phyloP scores from a whole-genome alignment of 2,329 filamentous ascomycete genomes.

The Coccinonectria pachysandricola region DNA sequence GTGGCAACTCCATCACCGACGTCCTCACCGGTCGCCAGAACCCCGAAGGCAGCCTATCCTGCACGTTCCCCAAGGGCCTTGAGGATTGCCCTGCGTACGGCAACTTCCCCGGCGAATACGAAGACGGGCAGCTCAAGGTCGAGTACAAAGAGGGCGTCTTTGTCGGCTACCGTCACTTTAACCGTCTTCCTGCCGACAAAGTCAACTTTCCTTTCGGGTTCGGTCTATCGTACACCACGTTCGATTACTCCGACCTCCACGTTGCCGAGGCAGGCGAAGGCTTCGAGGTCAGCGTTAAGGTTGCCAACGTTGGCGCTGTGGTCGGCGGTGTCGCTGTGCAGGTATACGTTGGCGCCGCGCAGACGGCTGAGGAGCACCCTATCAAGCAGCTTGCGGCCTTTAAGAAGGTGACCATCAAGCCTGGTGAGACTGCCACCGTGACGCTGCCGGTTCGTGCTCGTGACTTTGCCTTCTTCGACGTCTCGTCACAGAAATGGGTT shows the following conservation, averaged over 20 bases:
- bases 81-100: constrained; percentile 57
- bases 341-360: constrained; percentile 32
- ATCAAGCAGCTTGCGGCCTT: constrained; percentile 59
- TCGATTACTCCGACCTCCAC: constrained; percentile 53
- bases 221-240: constrained; percentile 27
- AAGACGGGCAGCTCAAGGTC: constrained; percentile 39
- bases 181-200: constrained; percentile 44
- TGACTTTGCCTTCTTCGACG: constrained; percentile 22
- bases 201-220: constrained; percentile 58
- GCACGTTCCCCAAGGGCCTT: constrained; percentile 49
- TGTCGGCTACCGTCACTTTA: constrained; percentile 59
- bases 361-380: constrained; percentile 12
- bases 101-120: constrained; percentile 44
- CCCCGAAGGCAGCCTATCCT: constrained; percentile 53
- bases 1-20: constrained; percentile 57
- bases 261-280: constrained; percentile 21
- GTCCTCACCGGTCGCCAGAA: constrained; percentile 55
- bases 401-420: constrained; percentile 39
- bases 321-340: constrained; percentile 45
- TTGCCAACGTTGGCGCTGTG: constrained; percentile 48
- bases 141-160: constrained; percentile 62
- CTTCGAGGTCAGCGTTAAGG: constrained; percentile 34
- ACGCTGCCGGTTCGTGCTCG: constrained; percentile 13
- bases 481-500: constrained; percentile 16
- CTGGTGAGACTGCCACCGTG: constrained; percentile 16